These are phyloP conservation scores for Astragalus glycyphyllos DNA, from an alignment of 306 rosid species.

Conservation along the genomic window DNA sequence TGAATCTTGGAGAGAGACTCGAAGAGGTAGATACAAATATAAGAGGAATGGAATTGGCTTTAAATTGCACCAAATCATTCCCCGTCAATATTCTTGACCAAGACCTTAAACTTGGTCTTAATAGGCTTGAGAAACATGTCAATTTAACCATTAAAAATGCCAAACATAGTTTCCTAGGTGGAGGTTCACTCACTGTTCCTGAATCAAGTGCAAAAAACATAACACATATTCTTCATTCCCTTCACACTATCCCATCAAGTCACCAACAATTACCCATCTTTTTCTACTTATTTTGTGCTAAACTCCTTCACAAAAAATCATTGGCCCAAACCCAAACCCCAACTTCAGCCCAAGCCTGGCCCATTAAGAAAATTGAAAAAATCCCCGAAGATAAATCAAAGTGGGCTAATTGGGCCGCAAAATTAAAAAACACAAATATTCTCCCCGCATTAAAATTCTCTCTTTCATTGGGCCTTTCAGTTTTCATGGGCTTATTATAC, in stretches of 20 bases:
- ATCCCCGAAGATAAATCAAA: not conserved
- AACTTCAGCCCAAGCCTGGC: not conserved
- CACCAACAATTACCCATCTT: slow-evolving; percentile 52
- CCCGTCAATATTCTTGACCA: slow-evolving; percentile 44
- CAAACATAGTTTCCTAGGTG: slow-evolving; percentile 23
- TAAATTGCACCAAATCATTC: slow-evolving; percentile 48
- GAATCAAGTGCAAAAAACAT: slow-evolving; percentile 49
- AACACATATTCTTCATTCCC: slow-evolving; percentile 51
- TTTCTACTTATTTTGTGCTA: slow-evolving; percentile 70
- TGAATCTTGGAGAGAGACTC: slow-evolving; percentile 44
- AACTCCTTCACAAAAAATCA: slow-evolving; percentile 50
- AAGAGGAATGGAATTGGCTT: slow-evolving; percentile 70
- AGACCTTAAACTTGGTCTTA: slow-evolving; percentile 53
- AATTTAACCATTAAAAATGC: slow-evolving; percentile 41
- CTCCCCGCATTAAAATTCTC: slow-evolving; percentile 57
- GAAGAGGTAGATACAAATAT: slow-evolving; percentile 50
- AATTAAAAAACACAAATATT: slow-evolving; percentile 39
- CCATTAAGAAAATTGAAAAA: not conserved
- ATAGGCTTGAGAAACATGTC: slow-evolving; percentile 49
- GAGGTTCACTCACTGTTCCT: slow-evolving; percentile 53
- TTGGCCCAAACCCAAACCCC: not conserved
- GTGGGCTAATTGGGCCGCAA: slow-evolving; percentile 34
- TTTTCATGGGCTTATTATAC: slow-evolving; percentile 60
- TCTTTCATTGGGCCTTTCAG: slow-evolving; percentile 64
- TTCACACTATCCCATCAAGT: slow-evolving; percentile 53